A percentile compares a stretch with the other conserved stretches of the same genome.
Evolutionary conservation across 179 eudicot genomes (phyloP).

Genomic region (Beta corolliflora): DNA sequence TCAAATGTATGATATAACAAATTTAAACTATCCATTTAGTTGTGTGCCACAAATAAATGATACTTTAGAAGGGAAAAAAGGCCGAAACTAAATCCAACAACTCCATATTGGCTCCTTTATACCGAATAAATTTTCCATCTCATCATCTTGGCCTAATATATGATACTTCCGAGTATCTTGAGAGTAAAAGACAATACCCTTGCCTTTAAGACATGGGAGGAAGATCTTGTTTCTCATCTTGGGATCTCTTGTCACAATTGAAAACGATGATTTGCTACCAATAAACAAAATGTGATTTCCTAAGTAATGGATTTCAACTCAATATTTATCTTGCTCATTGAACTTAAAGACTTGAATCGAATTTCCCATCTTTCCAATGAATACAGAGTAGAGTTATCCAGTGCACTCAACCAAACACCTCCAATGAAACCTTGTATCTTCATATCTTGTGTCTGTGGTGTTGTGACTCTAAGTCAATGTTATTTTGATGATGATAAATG

Average conservation of each 20-base stretch:
- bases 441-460: too few relatives aligned
- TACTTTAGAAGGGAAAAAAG: too few relatives aligned
- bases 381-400: conserved; percentile 5
- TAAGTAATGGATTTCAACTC: not conserved
- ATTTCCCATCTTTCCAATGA: not conserved
- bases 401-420: conserved; percentile 14
- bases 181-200: not conserved
- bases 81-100: conserved; percentile 11
- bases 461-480: too few relatives aligned
- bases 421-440: not conserved
- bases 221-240: conserved; percentile 18
- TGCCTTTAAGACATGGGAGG: not conserved
- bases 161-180: conserved; percentile 16
- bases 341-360: conserved; percentile 11
- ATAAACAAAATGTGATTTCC: conserved; percentile 13
- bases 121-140: not conserved
- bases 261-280: not conserved
- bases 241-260: not conserved
- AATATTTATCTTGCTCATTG: not conserved
- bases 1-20: too few relatives aligned
- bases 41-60: too few relatives aligned
- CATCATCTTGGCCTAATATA: not conserved
- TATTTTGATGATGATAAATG: too few relatives aligned
- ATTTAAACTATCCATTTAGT: too few relatives aligned
- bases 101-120: not conserved